Base-by-base conservation (phyloP, 345 rosid species). In the Reutealis trisperma region DNA sequence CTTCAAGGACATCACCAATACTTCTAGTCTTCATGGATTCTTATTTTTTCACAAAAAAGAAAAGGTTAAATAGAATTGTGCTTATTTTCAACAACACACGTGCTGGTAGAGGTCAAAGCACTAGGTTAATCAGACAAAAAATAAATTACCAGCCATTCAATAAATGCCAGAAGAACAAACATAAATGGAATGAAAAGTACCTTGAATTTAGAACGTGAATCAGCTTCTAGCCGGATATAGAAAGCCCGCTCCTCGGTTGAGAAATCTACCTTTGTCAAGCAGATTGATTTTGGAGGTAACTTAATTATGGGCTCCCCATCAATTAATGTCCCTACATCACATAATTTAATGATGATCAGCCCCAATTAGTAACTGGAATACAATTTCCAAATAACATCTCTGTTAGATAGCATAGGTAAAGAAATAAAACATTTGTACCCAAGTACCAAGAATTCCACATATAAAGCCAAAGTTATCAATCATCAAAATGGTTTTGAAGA, bases 251-350 rank as follows among this genome's bases (percentile, higher is more conserved):
- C 99, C 85, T 92, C 93, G 18, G 25, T 61, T 52, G 99, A 89
- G 84, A 96, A 96, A 63, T 90, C 90, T 73, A 91, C 96, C 82
- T 85, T 91, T 58, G 76, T 76, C 93, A 93, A 79, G 84, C 73
- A 11, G 63, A 91, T 73, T 55, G 85, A 65, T 88, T 96, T 96
- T 45, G 94, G 94, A 52, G 99, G 99, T 84, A 96, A 81, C 21
- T 79, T 87, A 67, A 96, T 87, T 78, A 96, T 96, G 64, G 98
- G 97, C 87, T 90, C 84, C 63, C 98, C 97, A 82, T 93, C 90
- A 64, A 96, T 88, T 79, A 90, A 76, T 63, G 98, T 93, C 79
- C 88, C 98, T 96, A 72, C 60, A 89, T 63, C 69, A 71, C 63
- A 84, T 63, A 85, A 4, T 64, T n/a, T 8, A 47, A 74, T 49